A percentile compares a stretch with the other conserved stretches of the same genome.
These are phyloP conservation scores for Solanum neorickii DNA, from an alignment of 257 asterid species.

Conservation along the genomic window DNA sequence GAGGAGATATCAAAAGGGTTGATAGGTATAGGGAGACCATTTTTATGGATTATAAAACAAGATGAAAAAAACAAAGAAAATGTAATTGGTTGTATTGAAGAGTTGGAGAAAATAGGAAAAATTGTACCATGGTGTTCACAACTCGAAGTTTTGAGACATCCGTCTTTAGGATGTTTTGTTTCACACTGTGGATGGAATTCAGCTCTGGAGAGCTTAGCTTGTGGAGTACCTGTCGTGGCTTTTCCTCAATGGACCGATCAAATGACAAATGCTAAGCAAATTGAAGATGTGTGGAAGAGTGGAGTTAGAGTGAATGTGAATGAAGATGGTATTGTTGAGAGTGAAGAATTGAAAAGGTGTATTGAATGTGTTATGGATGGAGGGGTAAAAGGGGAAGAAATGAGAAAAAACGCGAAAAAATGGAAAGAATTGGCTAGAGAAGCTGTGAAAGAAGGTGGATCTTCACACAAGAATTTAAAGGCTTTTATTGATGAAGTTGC, in stretches of 20 bases:
- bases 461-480: constrained; percentile 6
- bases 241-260: constrained; percentile 23
- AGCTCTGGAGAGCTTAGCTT: constrained; percentile 11
- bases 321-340: constrained; percentile 9
- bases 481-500: not conserved
- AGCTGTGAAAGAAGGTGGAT: constrained; percentile 15
- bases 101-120: constrained; percentile 9
- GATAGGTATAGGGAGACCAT: constrained; percentile 3
- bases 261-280: constrained; percentile 15
- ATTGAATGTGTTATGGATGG: constrained; percentile 10
- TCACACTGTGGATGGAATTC: constrained; percentile 35
- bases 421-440: constrained; percentile 12
- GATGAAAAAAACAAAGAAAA: not conserved
- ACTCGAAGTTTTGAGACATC: constrained; percentile 13
- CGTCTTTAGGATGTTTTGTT: constrained; percentile 23
- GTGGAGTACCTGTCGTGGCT: constrained; percentile 18
- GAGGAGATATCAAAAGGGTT: constrained; percentile 14
- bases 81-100: not conserved
- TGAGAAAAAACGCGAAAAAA: constrained; percentile 6
- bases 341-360: constrained; percentile 11
- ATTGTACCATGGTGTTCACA: constrained; percentile 30
- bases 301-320: constrained; percentile 4
- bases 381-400: not conserved
- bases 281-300: constrained; percentile 15
- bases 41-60: constrained; percentile 23